Conservation (phyloP, 2,329 filamentous ascomycete species). For the Ustulina deusta region DNA sequence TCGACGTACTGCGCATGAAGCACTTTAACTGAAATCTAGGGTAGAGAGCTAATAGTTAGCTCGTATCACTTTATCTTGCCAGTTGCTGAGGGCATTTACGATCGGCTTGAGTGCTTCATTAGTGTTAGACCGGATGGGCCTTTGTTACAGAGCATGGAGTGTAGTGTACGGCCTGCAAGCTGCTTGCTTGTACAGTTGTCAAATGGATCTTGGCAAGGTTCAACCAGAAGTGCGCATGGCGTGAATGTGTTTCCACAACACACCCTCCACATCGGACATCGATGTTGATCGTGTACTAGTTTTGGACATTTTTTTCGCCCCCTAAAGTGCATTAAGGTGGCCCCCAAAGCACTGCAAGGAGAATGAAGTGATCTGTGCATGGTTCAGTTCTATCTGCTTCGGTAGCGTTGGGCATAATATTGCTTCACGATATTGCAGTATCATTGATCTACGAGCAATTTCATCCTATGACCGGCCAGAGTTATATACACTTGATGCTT, state of each 20-base stretch:
- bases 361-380: neutral
- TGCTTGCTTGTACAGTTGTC: constrained; percentile 1
- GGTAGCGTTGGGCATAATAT: constrained; percentile 1
- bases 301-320: neutral
- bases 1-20: constrained; percentile 5
- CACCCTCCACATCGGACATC: neutral
- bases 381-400: neutral
- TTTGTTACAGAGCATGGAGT: neutral
- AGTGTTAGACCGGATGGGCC: neutral
- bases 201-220: neutral
- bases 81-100: neutral
- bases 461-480: constrained; percentile 11
- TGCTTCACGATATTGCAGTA: constrained; percentile 15
- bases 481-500: constrained; percentile 19
- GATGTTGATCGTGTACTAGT: neutral
- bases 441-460: constrained; percentile 12
- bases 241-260: constrained; percentile 11
- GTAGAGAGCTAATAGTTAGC: neutral
- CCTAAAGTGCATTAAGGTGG: neutral
- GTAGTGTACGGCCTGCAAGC: neutral
- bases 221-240: constrained; percentile 1
- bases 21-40: constrained; percentile 12
- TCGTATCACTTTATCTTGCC: neutral
- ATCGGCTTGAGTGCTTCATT: neutral
- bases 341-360: neutral